Evolutionary conservation across 73 alveolate genomes (phyloP), one percentile per base, ranked within the genome.

Genomic region (Paramecium sexaurelia): DNA sequence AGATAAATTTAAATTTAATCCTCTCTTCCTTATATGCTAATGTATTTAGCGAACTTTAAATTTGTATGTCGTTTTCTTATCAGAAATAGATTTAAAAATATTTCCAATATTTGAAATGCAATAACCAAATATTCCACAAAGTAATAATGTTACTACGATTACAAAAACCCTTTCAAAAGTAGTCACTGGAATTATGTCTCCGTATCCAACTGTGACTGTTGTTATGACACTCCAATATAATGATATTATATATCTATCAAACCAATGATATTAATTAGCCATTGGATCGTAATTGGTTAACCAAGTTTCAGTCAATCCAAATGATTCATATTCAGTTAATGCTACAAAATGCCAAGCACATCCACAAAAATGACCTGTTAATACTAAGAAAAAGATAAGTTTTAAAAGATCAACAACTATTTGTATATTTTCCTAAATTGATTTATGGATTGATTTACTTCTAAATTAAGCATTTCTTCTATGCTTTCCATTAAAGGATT

Each of bases 151-250:
- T 40, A 78, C 71, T 27, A 96, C 22, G 55, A 95, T 91, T 22
- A 84, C 87, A 22, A 93, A 41, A 0, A 96, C 47, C 85, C 95
- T 93, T 93, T 96, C 98, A 69, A 66, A 61, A 10, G 96, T 61
- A 5, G 96, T 95, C 22, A 85, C 95, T 6, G 98, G 97, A 22
- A 55, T 75, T 11, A 93, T 87, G 36, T 96, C 98, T 24, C 98
- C 98, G 51, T 95, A 96, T 7, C 98, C 98, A 7, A 95, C 95
- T 24, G 98, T 93, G 10, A 92, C 88, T 55, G 95, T 92, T 0
- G 97, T 96, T 40, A 95, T 95, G n/a, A 92, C 27, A 15, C 95
- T 95, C 96, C 97, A 96, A 75, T 96, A 96, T 7, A 96, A 13
- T n/a, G 96, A 85, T n/a, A 57, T 51, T 15, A 95, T 73, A 86